A percentile compares a stretch with the other conserved stretches of the same genome.
These are phyloP conservation scores for Kalaharituber pfeilii DNA, from an alignment of 2,329 filamentous ascomycete species.

Conservation along the genomic window DNA sequence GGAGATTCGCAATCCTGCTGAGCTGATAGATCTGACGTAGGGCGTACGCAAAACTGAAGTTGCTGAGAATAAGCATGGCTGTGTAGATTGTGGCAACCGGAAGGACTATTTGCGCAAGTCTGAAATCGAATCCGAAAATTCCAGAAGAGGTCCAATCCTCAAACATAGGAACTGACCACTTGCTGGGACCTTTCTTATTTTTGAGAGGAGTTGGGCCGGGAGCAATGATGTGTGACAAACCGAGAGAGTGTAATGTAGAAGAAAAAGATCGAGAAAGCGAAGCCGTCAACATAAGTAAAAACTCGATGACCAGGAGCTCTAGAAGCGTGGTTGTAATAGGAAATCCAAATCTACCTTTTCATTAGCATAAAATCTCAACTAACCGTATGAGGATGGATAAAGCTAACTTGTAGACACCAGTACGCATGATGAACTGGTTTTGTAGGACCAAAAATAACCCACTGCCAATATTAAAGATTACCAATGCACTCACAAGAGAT, in stretches of 20 bases:
- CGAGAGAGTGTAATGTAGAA: conserved; percentile 28
- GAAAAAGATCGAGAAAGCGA: conserved; percentile 33
- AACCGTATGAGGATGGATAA: background rate
- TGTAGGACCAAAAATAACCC: conserved; percentile 19
- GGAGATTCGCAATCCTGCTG: conserved; percentile 35
- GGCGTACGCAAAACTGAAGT: conserved; percentile 38
- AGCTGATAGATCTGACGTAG: conserved; percentile 36
- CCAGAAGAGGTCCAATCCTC: background rate
- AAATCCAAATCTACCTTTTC: conserved; percentile 37
- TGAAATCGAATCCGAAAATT: conserved; percentile 23
- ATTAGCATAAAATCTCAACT: conserved; percentile 2
- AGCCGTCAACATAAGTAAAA: conserved; percentile 32
- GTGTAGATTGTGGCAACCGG: conserved; percentile 35
- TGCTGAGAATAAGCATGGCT: conserved; percentile 35
- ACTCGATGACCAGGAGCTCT: conserved; percentile 35
- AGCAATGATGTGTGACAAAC: conserved; percentile 31
- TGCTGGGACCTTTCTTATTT: conserved; percentile 18
- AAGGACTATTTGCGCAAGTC: conserved; percentile 33
- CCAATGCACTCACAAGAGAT: conserved; percentile 18
- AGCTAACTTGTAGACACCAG: conserved; percentile 22
- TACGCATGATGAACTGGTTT: conserved; percentile 21
- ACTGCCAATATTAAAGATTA: conserved; percentile 16
- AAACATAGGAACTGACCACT: background rate
- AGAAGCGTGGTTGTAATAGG: conserved; percentile 35
- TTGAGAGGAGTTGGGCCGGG: conserved; percentile 20